phyloP scores from a whole-genome alignment of 1,284 basidiomycete species.

The Chalciporus sp. region DNA sequence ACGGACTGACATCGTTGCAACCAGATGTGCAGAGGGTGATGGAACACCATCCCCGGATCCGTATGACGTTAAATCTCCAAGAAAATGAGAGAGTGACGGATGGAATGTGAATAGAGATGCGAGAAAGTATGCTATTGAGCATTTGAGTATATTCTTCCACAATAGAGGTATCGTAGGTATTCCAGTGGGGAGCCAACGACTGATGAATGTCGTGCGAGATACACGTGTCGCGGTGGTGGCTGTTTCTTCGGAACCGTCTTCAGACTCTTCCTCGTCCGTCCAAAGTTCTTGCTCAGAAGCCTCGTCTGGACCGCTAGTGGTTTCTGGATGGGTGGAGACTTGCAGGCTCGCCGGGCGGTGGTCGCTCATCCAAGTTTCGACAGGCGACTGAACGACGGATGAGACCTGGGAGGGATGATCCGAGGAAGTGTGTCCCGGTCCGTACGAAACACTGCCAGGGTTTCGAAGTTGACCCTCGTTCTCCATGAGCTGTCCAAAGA shows the following conservation, averaged over 20 bases:
- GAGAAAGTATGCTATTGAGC: conserved; percentile 87
- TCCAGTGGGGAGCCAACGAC: conserved; percentile 12
- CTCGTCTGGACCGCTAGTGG: not conserved
- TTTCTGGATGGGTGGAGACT: not conserved
- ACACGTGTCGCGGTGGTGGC: conserved; percentile 9
- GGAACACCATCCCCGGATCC: conserved; percentile 48
- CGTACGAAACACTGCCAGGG: conserved; percentile 8
- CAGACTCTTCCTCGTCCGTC: conserved; percentile 19
- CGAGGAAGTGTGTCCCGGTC: conserved; percentile 7
- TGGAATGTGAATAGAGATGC: conserved; percentile 93
- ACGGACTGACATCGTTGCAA: conserved; percentile 77
- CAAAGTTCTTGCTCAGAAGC: not conserved
- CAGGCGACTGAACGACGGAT: conserved; percentile 17
- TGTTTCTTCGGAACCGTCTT: conserved; percentile 25
- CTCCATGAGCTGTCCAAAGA: conserved; percentile 74
- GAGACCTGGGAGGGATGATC: conserved; percentile 4
- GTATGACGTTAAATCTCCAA: conserved; percentile 62
- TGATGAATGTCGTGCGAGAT: conserved; percentile 3
- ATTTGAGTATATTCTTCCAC: conserved; percentile 84
- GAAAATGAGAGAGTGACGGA: conserved; percentile 63
- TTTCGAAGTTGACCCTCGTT: conserved; percentile 51
- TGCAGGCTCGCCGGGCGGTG: not conserved
- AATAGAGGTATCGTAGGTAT: conserved; percentile 50
- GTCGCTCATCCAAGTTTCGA: conserved; percentile 15
- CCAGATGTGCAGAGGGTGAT: conserved; percentile 83